Evolutionary conservation across 768 basidiomycete genomes (phyloP).

Genomic region (Fomitopsis pulvina): DNA sequence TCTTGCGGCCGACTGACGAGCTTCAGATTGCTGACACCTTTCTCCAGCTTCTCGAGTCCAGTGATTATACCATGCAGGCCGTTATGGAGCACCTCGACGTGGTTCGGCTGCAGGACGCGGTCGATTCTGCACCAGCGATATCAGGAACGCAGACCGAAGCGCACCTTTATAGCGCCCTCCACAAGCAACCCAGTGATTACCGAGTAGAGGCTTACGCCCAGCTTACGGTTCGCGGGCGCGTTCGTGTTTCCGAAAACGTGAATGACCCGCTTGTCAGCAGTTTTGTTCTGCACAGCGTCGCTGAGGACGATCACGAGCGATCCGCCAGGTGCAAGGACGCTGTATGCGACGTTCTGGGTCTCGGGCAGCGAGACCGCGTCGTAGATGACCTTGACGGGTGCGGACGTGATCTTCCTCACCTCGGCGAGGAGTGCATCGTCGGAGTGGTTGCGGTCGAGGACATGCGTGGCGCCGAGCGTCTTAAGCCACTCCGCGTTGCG

Average conservation of each 20-base stretch:
- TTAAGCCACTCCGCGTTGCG: conserved; percentile 18
- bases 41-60: conserved; percentile 17
- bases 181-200: conserved; percentile 17
- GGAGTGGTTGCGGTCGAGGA: conserved; percentile 20
- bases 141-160: not conserved
- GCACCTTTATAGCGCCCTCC: conserved; percentile 18
- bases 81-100: conserved; percentile 17
- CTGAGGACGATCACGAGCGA: conserved; percentile 11
- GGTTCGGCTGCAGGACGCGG: not conserved
- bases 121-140: too few relatives aligned
- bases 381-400: conserved; percentile 16
- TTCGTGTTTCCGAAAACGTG: conserved; percentile 12
- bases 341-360: conserved; percentile 16
- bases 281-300: conserved; percentile 4
- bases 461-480: conserved; percentile 20
- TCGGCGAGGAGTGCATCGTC: conserved; percentile 4
- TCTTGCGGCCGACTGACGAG: conserved; percentile 22
- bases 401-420: conserved; percentile 12
- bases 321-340: conserved; percentile 17
- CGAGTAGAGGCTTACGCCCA: conserved; percentile 15
- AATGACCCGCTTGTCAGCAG: conserved; percentile 10
- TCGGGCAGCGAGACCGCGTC: conserved; percentile 17
- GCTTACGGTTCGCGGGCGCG: conserved; percentile 7
- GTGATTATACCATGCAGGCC: conserved; percentile 20
- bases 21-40: conserved; percentile 21